phyloP scores from a whole-genome alignment of 148 eudicot genomes.

The Gaultheria prostrata region DNA sequence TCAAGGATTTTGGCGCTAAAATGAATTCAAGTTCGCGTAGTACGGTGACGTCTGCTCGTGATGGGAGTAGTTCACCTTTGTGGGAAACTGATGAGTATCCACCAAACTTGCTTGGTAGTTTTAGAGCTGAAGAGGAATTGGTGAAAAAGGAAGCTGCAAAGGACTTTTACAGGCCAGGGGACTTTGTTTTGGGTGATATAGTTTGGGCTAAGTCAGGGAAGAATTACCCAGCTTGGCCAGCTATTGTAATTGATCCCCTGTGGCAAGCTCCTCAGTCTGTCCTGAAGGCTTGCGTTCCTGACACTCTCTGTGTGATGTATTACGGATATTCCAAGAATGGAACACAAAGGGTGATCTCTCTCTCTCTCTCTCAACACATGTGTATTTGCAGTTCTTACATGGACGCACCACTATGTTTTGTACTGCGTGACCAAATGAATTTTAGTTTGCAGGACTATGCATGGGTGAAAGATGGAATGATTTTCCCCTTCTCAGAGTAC shows the following conservation, averaged over 20 bases:
- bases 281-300: slow-evolving; percentile 53
- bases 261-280: slow-evolving; percentile 59
- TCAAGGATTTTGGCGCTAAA: slow-evolving; percentile 26
- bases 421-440: slow-evolving; percentile 1
- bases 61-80: slow-evolving; percentile 28
- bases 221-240: slow-evolving; percentile 74
- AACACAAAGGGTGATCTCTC: slow-evolving; percentile 41
- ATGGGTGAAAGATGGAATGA: slow-evolving; percentile 94
- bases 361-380: background rate
- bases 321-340: slow-evolving; percentile 62
- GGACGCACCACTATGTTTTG: background rate
- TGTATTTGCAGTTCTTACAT: background rate
- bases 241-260: slow-evolving; percentile 60
- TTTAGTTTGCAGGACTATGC: slow-evolving; percentile 71
- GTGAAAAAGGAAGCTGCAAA: slow-evolving; percentile 24
- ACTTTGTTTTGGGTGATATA: slow-evolving; percentile 55
- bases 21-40: slow-evolving; percentile 25
- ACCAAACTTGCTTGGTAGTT: slow-evolving; percentile 14
- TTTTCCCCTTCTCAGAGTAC: slow-evolving; percentile 81
- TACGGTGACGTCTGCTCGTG: slow-evolving; percentile 21
- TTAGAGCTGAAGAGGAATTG: slow-evolving; percentile 22
- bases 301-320: slow-evolving; percentile 63
- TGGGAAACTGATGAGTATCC: slow-evolving; percentile 25
- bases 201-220: slow-evolving; percentile 77
- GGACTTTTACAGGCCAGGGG: slow-evolving; percentile 39